phyloP scores from a whole-genome alignment of 2,329 filamentous ascomycete species.

The Tolypocladium inflatum region DNA sequence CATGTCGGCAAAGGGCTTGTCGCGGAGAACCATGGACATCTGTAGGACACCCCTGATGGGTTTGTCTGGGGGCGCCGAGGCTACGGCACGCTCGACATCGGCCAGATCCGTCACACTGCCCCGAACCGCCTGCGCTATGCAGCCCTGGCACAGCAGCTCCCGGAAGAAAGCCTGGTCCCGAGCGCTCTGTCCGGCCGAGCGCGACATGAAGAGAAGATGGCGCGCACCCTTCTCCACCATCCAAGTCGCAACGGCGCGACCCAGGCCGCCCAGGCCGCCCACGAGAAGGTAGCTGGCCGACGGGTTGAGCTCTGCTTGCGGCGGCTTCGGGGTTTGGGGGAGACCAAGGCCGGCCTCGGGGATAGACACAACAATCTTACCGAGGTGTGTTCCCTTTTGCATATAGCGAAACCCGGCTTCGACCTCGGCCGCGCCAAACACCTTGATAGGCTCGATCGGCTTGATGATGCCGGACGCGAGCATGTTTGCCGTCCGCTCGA shows the following conservation, averaged over 20 bases:
- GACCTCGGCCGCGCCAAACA: conserved; percentile 6
- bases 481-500: background rate
- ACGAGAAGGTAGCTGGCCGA: conserved; percentile 9
- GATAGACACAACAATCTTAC: conserved; percentile 10
- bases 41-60: conserved; percentile 2
- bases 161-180: too few species aligned
- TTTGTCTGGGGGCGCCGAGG: too few species aligned
- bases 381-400: conserved; percentile 10
- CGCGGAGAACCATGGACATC: conserved; percentile 5
- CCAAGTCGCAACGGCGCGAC: too few species aligned
- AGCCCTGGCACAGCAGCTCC: too few species aligned
- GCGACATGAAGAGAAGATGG: too few species aligned
- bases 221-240: too few species aligned
- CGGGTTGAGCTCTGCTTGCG: conserved; percentile 1
- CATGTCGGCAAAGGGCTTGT: background rate
- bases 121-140: too few species aligned
- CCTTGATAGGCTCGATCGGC: conserved; percentile 5
- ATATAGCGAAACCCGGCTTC: conserved; percentile 9
- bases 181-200: too few species aligned
- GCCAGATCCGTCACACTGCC: too few species aligned
- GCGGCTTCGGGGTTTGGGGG: background rate
- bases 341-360: conserved; percentile 1
- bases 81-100: too few species aligned
- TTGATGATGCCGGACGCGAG: background rate
- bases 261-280: background rate